Evolutionary conservation across 2,329 filamentous ascomycete species (phyloP).

Genomic region (Tolypocladium ophioglossoides): DNA sequence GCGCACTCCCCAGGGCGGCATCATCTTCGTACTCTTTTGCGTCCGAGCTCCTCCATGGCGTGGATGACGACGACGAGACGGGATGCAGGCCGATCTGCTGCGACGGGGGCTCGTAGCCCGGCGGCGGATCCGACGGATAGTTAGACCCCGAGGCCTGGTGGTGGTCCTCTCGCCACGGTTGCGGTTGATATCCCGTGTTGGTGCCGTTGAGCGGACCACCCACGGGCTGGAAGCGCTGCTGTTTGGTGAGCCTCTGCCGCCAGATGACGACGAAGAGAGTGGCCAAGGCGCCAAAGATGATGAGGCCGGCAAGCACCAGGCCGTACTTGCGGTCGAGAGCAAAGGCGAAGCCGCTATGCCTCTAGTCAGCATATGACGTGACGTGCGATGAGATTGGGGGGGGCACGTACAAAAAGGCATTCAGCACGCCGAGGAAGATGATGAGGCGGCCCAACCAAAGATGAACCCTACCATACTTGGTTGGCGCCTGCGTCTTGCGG

Average conservation of each 20-base stretch:
- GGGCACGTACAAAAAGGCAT: slow-evolving; percentile 48
- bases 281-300: slow-evolving; percentile 32
- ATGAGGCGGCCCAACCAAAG: slow-evolving; percentile 45
- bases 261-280: slow-evolving; percentile 26
- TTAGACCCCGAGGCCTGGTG: slow-evolving; percentile 9
- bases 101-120: slow-evolving; percentile 22
- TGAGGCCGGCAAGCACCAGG: slow-evolving; percentile 35
- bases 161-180: slow-evolving; percentile 16
- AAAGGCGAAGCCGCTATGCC: slow-evolving; percentile 42
- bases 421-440: slow-evolving; percentile 41
- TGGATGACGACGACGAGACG: slow-evolving; percentile 14
- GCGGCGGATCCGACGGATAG: slow-evolving; percentile 17
- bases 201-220: slow-evolving; percentile 4
- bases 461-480: slow-evolving; percentile 42
- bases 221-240: slow-evolving; percentile 5
- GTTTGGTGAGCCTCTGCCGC: slow-evolving; percentile 14
- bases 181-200: slow-evolving; percentile 14
- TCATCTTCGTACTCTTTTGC: slow-evolving; percentile 19
- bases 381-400: too few species aligned
- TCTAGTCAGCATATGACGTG: not conserved
- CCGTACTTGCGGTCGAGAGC: slow-evolving; percentile 37
- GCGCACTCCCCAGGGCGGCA: slow-evolving; percentile 17
- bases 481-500: slow-evolving; percentile 36
- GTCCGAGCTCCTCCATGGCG: slow-evolving; percentile 14
- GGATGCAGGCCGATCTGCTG: slow-evolving; percentile 18